Evolutionary conservation across 2,329 filamentous ascomycete species (phyloP), one percentile per base, ranked within the genome.

Genomic region (Bipolaris cookei): DNA sequence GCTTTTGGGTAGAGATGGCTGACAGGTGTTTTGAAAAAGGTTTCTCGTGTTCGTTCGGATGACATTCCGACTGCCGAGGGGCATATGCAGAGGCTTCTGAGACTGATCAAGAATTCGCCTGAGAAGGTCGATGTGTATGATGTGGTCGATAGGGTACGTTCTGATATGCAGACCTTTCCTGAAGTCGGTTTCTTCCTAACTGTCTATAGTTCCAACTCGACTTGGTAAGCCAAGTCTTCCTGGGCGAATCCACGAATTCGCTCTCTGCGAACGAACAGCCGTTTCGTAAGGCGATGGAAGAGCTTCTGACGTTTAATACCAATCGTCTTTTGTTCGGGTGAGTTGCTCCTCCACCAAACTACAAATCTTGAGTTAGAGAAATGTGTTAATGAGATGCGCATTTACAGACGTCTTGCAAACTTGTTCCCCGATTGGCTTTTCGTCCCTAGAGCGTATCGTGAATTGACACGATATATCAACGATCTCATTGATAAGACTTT

Each of bases 231-330:
- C 30, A 56, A 41, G 53, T 51, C 3, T 56, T 56, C 6, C 25
- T 50, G 4, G 53, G 53, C 21, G 53, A 56, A 41, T 56, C 53
- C 13, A 56, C 39, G 6, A 41, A 51, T 23, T 56, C 53, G 25
- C 46, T 56, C 3, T 44, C 46, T 10, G 46, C 53, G 13, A 28
- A 56, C 34, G 38, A 56, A 41, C 53, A 56, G n/a, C 53, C 53
- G 16, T 56, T 56, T 7, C 53, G 53, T 18, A 51, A 41, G 11
- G 53, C 53, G 14, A 56, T 51, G 53, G 53, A 51, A 16, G 41
- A 56, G 21, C 47, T 56, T 13, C 41, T 56, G 16, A 51, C 46
- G n/a, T 51, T 51, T 32, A 51, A 50, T 13, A 56, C 45, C n/a
- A 51, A 51, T 10, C 46, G 53, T 23, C 45, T 51, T 18, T 41